Percentiles rank a stretch among this genome's conserved stretches.
Evolutionary conservation across 176 grass and related monocot genomes (phyloP).

Genomic region (Paspalum vaginatum): DNA sequence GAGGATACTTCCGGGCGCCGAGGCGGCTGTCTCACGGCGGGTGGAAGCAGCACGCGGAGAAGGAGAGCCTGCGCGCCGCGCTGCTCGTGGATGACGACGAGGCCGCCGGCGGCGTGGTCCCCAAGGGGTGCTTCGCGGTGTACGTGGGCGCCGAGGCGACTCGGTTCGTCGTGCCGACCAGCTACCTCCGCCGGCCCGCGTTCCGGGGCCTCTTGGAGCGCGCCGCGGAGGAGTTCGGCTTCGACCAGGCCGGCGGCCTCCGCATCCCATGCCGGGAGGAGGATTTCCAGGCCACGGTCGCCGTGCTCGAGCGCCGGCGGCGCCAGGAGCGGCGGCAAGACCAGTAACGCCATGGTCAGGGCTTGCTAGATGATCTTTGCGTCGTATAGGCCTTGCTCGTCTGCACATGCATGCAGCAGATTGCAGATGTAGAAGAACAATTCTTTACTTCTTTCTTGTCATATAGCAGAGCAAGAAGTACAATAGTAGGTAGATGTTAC

Average conservation of each 20-base stretch:
- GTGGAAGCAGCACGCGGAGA: no score
- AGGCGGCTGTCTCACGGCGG: no score
- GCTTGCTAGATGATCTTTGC: not conserved
- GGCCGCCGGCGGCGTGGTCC: not conserved
- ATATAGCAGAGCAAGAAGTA: not conserved
- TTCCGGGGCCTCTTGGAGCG: constrained; percentile 54
- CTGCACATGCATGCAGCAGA: not conserved
- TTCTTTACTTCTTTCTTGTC: not conserved
- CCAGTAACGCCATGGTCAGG: not conserved
- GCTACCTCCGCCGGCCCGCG: constrained; percentile 42
- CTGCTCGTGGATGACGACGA: not conserved
- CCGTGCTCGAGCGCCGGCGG: not conserved
- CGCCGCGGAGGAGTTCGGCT: constrained; percentile 63
- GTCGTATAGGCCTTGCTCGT: not conserved
- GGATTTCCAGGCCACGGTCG: constrained; percentile 42
- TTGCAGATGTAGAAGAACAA: not conserved
- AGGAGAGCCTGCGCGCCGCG: not conserved
- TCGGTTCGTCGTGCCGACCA: constrained; percentile 55
- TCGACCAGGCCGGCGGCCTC: constrained; percentile 46
- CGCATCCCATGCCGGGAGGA: constrained; percentile 53
- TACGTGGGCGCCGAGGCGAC: constrained; percentile 51
- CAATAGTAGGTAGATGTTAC: not conserved
- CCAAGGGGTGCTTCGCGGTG: constrained; percentile 58
- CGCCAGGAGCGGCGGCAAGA: not conserved
- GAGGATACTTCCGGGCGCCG: no score